These are phyloP conservation scores for Polygonum maritimum DNA, from an alignment of 148 eudicot species.

Conservation along the genomic window DNA sequence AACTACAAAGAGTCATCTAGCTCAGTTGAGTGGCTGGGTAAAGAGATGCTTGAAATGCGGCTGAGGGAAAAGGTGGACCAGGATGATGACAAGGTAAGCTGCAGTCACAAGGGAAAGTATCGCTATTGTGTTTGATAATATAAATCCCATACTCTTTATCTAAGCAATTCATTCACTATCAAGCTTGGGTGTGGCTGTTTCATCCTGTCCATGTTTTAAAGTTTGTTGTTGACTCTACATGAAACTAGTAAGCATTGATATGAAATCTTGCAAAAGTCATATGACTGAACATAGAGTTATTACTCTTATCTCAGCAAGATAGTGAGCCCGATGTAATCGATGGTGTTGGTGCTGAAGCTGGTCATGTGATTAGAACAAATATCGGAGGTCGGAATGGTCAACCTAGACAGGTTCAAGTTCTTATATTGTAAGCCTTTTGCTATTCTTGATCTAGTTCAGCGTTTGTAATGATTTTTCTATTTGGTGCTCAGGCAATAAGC, in stretches of 20 bases:
- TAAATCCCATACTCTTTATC: background rate
- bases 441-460: background rate
- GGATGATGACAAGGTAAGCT: conserved; percentile 77
- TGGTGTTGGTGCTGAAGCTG: conserved; percentile 93
- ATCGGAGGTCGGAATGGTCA: conserved; percentile 95
- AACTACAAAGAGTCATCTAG: conserved; percentile 70
- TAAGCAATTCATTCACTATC: background rate
- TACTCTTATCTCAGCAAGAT: conserved; percentile 43
- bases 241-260: background rate
- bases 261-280: background rate
- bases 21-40: conserved; percentile 94
- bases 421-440: background rate
- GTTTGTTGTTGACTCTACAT: background rate
- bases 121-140: background rate
- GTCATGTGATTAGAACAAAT: conserved; percentile 81
- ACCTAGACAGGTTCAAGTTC: conserved; percentile 69
- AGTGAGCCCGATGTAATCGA: conserved; percentile 88
- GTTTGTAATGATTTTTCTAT: conserved; percentile 11
- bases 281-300: conserved; percentile 9
- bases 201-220: background rate
- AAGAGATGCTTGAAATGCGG: conserved; percentile 86
- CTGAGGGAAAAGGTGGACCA: conserved; percentile 67
- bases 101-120: background rate
- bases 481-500: conserved; percentile 54
- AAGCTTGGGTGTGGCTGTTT: conserved; percentile 3